phyloP scores from a whole-genome alignment of 2,329 filamentous ascomycete species.

The Dactylellina sp. region DNA sequence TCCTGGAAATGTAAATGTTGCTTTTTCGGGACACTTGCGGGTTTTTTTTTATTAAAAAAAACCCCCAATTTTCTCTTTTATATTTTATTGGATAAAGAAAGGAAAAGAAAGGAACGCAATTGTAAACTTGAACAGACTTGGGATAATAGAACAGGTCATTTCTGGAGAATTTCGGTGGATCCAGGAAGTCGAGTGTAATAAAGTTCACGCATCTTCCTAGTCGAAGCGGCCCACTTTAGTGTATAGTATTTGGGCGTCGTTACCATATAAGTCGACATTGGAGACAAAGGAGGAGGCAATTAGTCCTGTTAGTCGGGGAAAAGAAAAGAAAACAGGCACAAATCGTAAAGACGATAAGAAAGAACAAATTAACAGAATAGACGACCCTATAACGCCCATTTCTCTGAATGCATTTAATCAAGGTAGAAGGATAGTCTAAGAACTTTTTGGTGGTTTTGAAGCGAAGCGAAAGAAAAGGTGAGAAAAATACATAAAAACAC shows the following conservation, averaged over 20 bases:
- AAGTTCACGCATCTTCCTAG: constrained; percentile 17
- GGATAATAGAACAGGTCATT: constrained; percentile 25
- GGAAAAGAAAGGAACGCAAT: constrained; percentile 34
- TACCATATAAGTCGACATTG: constrained; percentile 2
- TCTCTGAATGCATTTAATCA: constrained; percentile 55
- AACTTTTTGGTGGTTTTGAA: constrained; percentile 50
- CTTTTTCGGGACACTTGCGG: not conserved
- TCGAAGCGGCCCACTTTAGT: constrained; percentile 13
- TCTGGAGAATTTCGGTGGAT: constrained; percentile 27
- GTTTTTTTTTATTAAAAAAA: constrained; percentile 8
- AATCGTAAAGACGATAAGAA: constrained; percentile 9
- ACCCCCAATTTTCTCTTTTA: constrained; percentile 44
- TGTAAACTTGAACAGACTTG: constrained; percentile 25
- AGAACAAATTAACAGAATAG: constrained; percentile 16
- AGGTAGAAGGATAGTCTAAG: constrained; percentile 49
- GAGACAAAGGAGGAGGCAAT: constrained; percentile 9
- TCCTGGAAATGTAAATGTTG: not conserved
- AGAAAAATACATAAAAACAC: constrained; percentile 38
- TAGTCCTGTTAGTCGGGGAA: constrained; percentile 1
- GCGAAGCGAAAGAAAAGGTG: constrained; percentile 17
- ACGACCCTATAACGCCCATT: constrained; percentile 51
- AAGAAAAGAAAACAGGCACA: constrained; percentile 11
- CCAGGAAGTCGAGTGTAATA: constrained; percentile 16
- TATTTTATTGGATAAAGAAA: constrained; percentile 50
- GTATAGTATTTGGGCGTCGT: constrained; percentile 25